Conservation (phyloP, 2,329 filamentous ascomycete genomes). For the Elsinoe fawcettii region DNA sequence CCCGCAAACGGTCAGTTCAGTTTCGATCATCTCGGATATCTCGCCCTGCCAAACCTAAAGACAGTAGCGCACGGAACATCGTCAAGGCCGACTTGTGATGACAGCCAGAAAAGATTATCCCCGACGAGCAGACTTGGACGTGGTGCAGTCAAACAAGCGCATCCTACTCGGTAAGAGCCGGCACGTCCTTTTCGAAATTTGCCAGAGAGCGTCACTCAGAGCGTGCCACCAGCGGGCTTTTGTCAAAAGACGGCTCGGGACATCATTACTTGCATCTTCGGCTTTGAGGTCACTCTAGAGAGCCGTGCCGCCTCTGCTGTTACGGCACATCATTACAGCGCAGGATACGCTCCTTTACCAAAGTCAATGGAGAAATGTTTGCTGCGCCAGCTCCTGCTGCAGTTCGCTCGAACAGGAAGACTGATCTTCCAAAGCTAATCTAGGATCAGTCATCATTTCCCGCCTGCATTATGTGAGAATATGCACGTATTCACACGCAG, state of each 20-base stretch:
- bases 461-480: neutral
- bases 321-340: neutral
- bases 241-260: neutral
- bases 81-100: neutral
- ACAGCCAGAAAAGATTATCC: neutral
- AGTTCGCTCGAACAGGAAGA: neutral
- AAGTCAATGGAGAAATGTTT: no score
- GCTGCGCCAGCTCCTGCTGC: neutral
- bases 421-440: neutral
- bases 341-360: no score
- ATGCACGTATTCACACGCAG: neutral
- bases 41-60: neutral
- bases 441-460: neutral
- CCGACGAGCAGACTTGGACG: neutral
- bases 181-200: neutral
- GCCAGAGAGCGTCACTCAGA: neutral
- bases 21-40: neutral
- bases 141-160: neutral
- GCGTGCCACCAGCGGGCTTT: neutral
- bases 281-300: neutral
- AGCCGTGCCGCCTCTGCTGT: neutral
- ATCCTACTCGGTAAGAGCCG: neutral
- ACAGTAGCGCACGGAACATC: neutral
- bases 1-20: neutral
- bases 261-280: neutral